A percentile compares a stretch with the other conserved stretches of the same genome.
Evolutionary conservation across 306 rosid species (phyloP).

Genomic region (Lablab purpureus): DNA sequence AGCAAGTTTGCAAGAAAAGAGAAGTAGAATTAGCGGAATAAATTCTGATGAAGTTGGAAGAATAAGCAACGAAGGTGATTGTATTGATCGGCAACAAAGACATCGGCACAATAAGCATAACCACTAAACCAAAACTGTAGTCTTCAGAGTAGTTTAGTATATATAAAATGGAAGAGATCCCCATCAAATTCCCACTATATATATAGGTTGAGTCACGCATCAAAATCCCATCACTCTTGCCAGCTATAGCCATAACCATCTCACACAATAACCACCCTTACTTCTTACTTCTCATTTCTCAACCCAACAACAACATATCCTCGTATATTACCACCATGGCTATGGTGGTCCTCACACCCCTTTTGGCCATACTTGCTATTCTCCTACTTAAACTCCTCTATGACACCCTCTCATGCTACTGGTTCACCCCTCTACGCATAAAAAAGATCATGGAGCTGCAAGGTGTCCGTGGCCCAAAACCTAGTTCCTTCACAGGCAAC

Average conservation of each 20-base stretch:
- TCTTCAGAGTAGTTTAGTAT: not conserved
- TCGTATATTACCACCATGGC: slow-evolving; percentile 44
- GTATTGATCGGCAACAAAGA: not conserved
- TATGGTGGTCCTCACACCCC: slow-evolving; percentile 49
- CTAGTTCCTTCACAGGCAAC: slow-evolving; percentile 75
- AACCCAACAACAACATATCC: slow-evolving; percentile 1
- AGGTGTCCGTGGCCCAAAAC: slow-evolving; percentile 89
- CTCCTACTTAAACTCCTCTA: slow-evolving; percentile 57
- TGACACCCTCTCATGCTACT: slow-evolving; percentile 68
- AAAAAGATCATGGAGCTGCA: slow-evolving; percentile 79
- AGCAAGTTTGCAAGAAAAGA: not conserved
- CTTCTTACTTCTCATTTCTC: not conserved
- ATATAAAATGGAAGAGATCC: slow-evolving; percentile 4
- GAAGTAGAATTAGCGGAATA: not conserved
- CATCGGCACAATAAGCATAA: not conserved
- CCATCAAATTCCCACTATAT: slow-evolving; percentile 36
- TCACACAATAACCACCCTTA: not conserved
- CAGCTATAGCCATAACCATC: not conserved
- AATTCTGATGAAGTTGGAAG: not conserved
- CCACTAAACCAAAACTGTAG: not conserved
- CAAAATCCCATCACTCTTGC: slow-evolving; percentile 25
- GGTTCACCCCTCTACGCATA: slow-evolving; percentile 74
- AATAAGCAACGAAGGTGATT: not conserved
- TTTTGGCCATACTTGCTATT: slow-evolving; percentile 46
- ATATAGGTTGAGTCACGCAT: slow-evolving; percentile 40